Base-by-base conservation (phyloP, 495 filamentous ascomycete species). In the Xylaria scruposa region DNA sequence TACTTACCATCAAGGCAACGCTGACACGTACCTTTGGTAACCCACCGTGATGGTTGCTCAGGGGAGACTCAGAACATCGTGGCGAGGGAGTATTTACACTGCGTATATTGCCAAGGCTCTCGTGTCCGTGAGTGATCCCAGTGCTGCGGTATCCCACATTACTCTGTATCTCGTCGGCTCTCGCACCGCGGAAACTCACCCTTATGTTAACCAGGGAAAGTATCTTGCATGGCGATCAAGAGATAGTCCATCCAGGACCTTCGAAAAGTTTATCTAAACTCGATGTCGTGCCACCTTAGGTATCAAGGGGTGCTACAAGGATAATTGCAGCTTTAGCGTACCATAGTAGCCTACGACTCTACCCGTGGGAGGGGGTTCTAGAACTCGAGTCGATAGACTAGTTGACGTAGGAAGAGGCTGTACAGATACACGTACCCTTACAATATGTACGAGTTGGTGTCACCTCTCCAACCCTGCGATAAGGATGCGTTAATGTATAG, bases 281-380 rank as follows among this genome's bases (percentile, higher is more conserved):
- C 24, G 54, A 76, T 61, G 75, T 31, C 42, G 77, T 79, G 74
- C 58, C 58, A 79, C 77, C 61, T 78, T 79, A 74, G 76, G 77
- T 79, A 76, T 68, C 71, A 66, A 73, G 51, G 75, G 62, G 72
- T 71, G 61, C 38, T 42, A 71, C 70, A 40, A 40, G 62, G 59
- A 7, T 29, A 24, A n/a, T 26, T 21, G 17, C 44, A 15, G 38
- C 26, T 71, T 33, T 49, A 65, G 61, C 26, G 38, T 36, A 24
- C 12, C 3, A 47, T 58, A 53, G 1, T 1, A 6, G 49, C 54
- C 15, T 51, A 65, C 33, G 26, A 58, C 21, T 44, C 38, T 21
- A 33, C 19, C 58, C 29, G 19, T 54, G 42, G 58, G 17, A 12
- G 38, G 49, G 4, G 29, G 49, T 36, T 67, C 61, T 58, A 71